Conservation (phyloP, 2,329 filamentous ascomycete species). For the Penicillium sp. region DNA sequence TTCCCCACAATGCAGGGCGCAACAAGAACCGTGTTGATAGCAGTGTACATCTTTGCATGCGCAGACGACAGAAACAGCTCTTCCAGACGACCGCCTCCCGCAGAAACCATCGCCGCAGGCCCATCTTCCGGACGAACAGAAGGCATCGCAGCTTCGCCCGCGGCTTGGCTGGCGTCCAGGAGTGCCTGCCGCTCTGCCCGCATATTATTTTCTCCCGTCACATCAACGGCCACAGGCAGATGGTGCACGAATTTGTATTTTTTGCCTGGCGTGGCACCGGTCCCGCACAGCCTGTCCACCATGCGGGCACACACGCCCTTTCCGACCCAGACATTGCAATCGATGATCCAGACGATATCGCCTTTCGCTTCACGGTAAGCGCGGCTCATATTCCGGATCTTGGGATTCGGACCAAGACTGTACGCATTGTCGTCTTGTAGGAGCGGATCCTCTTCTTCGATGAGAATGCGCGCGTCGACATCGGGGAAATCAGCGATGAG, state of each 20-base stretch:
- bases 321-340: conserved; percentile 94
- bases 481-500: conserved; percentile 72
- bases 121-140: conserved; percentile 22
- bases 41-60: conserved; percentile 96
- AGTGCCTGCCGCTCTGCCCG: conserved; percentile 29
- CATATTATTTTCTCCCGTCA: conserved; percentile 38
- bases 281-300: conserved; percentile 83
- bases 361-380: conserved; percentile 86
- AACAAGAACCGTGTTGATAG: conserved; percentile 88
- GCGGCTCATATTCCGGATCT: conserved; percentile 93
- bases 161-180: conserved; percentile 22
- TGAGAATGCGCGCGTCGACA: conserved; percentile 69
- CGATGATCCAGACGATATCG: conserved; percentile 90
- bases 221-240: conserved; percentile 84
- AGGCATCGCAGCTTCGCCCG: conserved; percentile 6
- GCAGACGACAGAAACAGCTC: conserved; percentile 93
- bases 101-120: conserved; percentile 27
- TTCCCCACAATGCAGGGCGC: conserved; percentile 96
- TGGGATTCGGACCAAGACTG: conserved; percentile 90
- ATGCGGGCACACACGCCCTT: conserved; percentile 78
- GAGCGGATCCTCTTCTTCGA: conserved; percentile 79
- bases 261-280: conserved; percentile 46
- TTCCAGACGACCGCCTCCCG: conserved; percentile 79
- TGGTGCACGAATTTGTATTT: conserved; percentile 93
- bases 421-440: conserved; percentile 55